Conservation (phyloP, 306 rosid species). For the Castanea sativa region DNA sequence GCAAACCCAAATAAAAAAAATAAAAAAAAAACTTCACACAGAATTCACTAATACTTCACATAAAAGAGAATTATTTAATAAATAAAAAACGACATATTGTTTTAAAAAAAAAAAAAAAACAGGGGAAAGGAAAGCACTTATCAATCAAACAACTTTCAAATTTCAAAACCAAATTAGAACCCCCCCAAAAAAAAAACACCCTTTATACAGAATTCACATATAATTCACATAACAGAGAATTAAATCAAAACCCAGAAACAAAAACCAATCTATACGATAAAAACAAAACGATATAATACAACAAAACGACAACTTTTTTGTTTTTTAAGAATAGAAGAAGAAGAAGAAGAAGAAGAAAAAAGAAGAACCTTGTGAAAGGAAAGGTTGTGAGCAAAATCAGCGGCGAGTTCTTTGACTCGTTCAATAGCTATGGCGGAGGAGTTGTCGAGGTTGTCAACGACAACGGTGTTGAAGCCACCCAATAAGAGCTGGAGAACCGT, state of each 20-base stretch:
- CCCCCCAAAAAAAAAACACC: not conserved
- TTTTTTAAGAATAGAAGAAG: no score
- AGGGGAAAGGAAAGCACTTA: no score
- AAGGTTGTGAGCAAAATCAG: constrained; percentile 69
- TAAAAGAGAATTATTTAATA: no score
- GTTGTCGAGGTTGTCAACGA: constrained; percentile 87
- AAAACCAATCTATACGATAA: no score
- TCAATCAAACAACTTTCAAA: not conserved
- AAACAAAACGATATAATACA: no score
- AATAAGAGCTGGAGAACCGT: constrained; percentile 87
- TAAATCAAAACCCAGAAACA: not conserved
- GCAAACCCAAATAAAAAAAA: not conserved
- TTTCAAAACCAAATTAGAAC: not conserved
- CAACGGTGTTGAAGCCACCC: constrained; percentile 67
- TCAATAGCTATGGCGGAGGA: constrained; percentile 57
- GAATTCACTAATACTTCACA: no score
- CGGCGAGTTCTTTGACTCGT: constrained; percentile 79
- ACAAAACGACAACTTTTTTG: no score
- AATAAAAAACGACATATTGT: no score
- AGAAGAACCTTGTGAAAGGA: constrained; percentile 63
- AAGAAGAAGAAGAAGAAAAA: not conserved
- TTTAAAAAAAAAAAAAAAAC: no score
- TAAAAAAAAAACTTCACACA: no score
- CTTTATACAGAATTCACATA: no score
- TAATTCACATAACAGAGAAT: not conserved